These are phyloP conservation scores for Striga asiatica DNA, from an alignment of 257 asterid species.

Conservation along the genomic window DNA sequence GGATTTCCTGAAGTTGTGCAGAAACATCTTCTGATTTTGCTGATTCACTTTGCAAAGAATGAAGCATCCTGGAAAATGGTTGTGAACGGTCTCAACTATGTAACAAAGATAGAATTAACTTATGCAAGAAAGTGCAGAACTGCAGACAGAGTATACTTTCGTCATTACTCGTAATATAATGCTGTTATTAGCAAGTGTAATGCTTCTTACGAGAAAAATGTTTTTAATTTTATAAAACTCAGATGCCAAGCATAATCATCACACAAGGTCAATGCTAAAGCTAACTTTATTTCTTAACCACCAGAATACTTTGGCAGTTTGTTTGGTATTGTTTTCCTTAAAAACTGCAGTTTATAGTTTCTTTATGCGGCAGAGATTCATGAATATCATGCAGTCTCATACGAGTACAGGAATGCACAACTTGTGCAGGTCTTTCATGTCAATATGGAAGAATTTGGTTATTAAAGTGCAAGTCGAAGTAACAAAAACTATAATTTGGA, in stretches of 20 bases:
- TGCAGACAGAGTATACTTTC: no score
- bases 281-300: no score
- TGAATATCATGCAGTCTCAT: background rate
- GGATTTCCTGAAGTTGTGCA: slow-evolving; percentile 78
- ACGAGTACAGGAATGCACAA: background rate
- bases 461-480: background rate
- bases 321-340: no score
- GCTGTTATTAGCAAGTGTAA: no score
- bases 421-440: background rate
- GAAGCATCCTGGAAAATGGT: slow-evolving; percentile 62
- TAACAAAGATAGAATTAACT: slow-evolving; percentile 6
- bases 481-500: slow-evolving; percentile 5
- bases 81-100: slow-evolving; percentile 3
- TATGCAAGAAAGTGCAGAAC: slow-evolving; percentile 11
- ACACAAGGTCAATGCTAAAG: no score
- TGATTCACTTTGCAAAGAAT: slow-evolving; percentile 64
- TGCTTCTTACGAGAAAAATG: no score
- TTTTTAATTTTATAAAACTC: no score
- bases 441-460: background rate
- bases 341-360: no score
- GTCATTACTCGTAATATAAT: no score
- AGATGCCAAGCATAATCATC: no score
- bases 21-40: slow-evolving; percentile 65
- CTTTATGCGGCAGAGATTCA: background rate
- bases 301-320: background rate